phyloP scores from a whole-genome alignment of 345 rosid species.

The Citrus mangshanensis region DNA sequence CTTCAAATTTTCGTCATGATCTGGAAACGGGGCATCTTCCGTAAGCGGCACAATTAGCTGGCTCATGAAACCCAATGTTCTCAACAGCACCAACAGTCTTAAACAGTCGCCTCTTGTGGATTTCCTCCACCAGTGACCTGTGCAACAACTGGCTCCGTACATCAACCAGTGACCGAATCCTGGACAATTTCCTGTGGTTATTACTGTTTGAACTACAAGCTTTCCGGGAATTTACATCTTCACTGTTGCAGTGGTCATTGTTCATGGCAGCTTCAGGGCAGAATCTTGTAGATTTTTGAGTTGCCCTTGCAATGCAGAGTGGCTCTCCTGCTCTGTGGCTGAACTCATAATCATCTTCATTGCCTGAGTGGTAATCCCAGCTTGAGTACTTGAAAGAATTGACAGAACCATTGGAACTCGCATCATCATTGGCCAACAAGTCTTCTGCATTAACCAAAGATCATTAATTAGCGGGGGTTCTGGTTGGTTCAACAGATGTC shows the following conservation, averaged over 20 bases:
- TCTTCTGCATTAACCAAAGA: conserved; percentile 35
- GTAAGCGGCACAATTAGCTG: not conserved
- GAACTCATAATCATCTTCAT: conserved; percentile 35
- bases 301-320: conserved; percentile 14
- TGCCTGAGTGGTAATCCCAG: conserved; percentile 34
- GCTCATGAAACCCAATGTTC: conserved; percentile 52
- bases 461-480: not conserved
- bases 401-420: conserved; percentile 47
- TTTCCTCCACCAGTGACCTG: conserved; percentile 66
- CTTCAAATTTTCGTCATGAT: conserved; percentile 13
- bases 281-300: conserved; percentile 36
- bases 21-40: conserved; percentile 8
- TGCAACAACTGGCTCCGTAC: conserved; percentile 72
- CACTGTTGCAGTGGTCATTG: not conserved
- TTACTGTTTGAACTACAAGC: not conserved
- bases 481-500: not conserved
- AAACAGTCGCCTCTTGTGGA: conserved; percentile 62
- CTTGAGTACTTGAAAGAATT: conserved; percentile 47
- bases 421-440: conserved; percentile 31
- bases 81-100: conserved; percentile 65
- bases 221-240: conserved; percentile 10
- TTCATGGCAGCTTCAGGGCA: conserved; percentile 29
- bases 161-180: conserved; percentile 56
- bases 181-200: conserved; percentile 32
- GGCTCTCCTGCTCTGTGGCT: conserved; percentile 23